Evolutionary conservation across 768 basidiomycete species (phyloP), one percentile per base, ranked within the genome.

Genomic region (Tylopilus intermedius): DNA sequence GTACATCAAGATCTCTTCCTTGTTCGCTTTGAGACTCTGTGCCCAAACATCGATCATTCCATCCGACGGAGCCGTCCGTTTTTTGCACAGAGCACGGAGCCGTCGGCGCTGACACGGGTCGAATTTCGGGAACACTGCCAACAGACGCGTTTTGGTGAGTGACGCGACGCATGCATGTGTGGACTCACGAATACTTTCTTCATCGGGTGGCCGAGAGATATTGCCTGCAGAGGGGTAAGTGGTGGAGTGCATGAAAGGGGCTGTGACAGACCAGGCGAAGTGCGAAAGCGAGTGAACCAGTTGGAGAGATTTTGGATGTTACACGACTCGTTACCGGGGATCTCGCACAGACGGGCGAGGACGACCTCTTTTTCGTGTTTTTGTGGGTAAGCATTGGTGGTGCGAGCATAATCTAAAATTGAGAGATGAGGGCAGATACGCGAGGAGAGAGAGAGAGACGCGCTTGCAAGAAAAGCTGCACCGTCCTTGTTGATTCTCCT

Each of bases 1-100:
- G 68, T 67, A 68, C 7, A 63, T 57, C 0, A 10, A 39, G 0
- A 68, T 57, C 10, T 68, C 65, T 18, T 21, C 39, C 1, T 8
- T 47, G 2, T 63, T 63, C 2, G 53, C 69, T 2, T 35, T 41
- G 24, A 68, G 32, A 0, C 67, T 59, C 1, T 18, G 30, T 5
- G 67, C 65, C 67, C 67, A 68, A 27, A 68, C 63, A 0, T 54
- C 55, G 42, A 68, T 41, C 46, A 70, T 58, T 22, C 44, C 54
- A 1, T 65, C 63, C 0, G 56, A 8, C 1, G 67, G 68, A 0
- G 57, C 48, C 0, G 44, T 2, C 8, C 51, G 45, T 37, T 59
- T 61, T 14, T 30, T 58, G 27, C 65, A 50, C 1, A 68, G 27
- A 0, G 45, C 45, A 0, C 63, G 58, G 29, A 68, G 61, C 3